phyloP scores from a whole-genome alignment of 2,329 filamentous ascomycete genomes.

The Paramyrothecium roridum region DNA sequence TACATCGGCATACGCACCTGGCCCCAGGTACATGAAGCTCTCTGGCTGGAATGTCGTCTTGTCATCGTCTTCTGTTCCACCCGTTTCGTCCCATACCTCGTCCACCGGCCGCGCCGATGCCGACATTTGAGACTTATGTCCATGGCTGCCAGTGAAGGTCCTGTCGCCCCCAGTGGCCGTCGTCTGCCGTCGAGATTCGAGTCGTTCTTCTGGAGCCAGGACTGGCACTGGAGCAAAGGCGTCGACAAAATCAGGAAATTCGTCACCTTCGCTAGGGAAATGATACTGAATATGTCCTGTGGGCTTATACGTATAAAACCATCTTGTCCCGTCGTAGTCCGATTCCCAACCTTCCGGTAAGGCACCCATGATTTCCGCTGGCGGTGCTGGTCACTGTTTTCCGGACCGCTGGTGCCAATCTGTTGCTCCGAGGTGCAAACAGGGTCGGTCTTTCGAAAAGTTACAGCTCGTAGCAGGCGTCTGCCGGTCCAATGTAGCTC shows the following conservation, averaged over 20 bases:
- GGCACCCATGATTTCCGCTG: constrained; percentile 20
- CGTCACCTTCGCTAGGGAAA: constrained; percentile 55
- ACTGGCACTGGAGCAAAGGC: constrained; percentile 30
- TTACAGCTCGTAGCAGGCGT: no score
- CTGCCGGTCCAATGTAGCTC: no score
- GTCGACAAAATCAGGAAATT: constrained; percentile 52
- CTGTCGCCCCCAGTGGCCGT: constrained; percentile 5
- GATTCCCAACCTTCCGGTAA: constrained; percentile 54
- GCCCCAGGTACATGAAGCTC: constrained; percentile 50
- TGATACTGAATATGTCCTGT: constrained; percentile 53
- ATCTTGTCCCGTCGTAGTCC: constrained; percentile 55
- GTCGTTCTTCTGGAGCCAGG: constrained; percentile 49
- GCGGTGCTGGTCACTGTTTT: not conserved
- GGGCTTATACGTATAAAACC: constrained; percentile 55
- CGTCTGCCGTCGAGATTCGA: constrained; percentile 48
- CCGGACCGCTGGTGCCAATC: not conserved
- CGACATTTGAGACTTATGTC: constrained; percentile 21
- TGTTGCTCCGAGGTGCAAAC: not conserved
- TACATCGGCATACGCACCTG: constrained; percentile 42
- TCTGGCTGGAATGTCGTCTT: constrained; percentile 47
- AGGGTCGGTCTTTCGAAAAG: not conserved
- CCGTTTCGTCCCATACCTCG: constrained; percentile 25
- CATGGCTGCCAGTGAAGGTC: constrained; percentile 5
- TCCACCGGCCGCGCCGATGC: constrained; percentile 29
- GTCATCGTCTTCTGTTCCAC: constrained; percentile 23